Base-by-base conservation (phyloP, 495 filamentous ascomycete species). In the Viridothelium virens region DNA sequence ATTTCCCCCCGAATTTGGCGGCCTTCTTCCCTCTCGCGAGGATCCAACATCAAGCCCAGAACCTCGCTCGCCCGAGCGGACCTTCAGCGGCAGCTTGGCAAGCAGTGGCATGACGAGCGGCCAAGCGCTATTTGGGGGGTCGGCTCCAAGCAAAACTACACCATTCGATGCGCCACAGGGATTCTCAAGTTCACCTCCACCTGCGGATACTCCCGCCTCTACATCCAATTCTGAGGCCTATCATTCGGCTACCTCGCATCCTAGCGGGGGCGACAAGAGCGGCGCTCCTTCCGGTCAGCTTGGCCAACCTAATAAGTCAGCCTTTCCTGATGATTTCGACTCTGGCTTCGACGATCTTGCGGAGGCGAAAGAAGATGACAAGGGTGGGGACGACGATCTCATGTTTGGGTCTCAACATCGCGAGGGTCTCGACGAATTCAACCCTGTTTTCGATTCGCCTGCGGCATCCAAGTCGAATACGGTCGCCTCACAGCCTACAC, bases 311-410 rank as follows among this genome's bases (percentile, higher is more conserved):
- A 36, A 14, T 31, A 59, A 77, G 80, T 68, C 72, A 14, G 63
- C 84, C 68, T 81, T 85, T 68, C 89, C 92, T 64, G 77, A 79
- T 47, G 78, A 79, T 39, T 92, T 96, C 70, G 95, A 96, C 59
- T 88, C 91, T 50, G 91, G 91, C 46, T 98, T 98, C 72, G 91
- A 87, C 66, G 92, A 90, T 65, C 83, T 97, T 12, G 85, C 89
- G 65, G 91, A 97, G 69, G 90, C 90, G 25, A 92, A 93, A 68
- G 94, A 97, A 73, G 90, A 86, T 11, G 91, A 91, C n/a, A 89
- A 89, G 5, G 82, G 85, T 47, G 76, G 70, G 16, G 78, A 78
- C n/a, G 86, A 89, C 69, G 88, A 91, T 41, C 77, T 79, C 68
- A 72, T 74, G 41, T 66, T 77, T 61, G 65, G 67, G 47, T 70